Conservation (phyloP, 2,329 filamentous ascomycete genomes). For the Ophiostoma sp. region DNA sequence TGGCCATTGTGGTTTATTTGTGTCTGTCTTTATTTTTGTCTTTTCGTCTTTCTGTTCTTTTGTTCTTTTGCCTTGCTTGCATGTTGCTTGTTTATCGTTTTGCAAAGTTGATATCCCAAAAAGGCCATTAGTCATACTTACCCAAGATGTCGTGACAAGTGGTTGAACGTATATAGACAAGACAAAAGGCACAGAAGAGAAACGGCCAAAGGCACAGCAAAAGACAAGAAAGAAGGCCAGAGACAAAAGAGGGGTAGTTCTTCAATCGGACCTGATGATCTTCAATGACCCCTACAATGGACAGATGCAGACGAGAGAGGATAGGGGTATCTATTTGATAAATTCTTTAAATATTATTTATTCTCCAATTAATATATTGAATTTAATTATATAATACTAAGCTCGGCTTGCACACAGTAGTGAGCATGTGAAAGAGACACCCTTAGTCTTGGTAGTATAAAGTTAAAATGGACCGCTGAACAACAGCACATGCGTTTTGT, state of each 20-base stretch:
- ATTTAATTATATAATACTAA: too few species aligned
- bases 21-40: background rate
- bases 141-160: background rate
- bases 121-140: background rate
- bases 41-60: background rate
- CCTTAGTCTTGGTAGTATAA: background rate
- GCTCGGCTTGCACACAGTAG: background rate
- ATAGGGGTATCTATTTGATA: background rate
- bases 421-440: background rate
- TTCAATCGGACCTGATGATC: background rate
- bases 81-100: conserved; percentile 28
- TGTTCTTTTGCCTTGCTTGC: conserved; percentile 25
- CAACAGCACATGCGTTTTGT: too few species aligned
- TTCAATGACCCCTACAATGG: background rate
- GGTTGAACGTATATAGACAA: background rate
- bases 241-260: background rate
- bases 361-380: background rate
- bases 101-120: conserved; percentile 16
- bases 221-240: background rate
- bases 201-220: background rate
- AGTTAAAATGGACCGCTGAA: too few species aligned
- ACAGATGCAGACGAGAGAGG: too few species aligned
- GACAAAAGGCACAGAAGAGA: background rate
- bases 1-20: conserved; percentile 1
- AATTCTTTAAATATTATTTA: too few species aligned